phyloP scores from a whole-genome alignment of 257 asterid genomes.

The Salvia rosmarinus region DNA sequence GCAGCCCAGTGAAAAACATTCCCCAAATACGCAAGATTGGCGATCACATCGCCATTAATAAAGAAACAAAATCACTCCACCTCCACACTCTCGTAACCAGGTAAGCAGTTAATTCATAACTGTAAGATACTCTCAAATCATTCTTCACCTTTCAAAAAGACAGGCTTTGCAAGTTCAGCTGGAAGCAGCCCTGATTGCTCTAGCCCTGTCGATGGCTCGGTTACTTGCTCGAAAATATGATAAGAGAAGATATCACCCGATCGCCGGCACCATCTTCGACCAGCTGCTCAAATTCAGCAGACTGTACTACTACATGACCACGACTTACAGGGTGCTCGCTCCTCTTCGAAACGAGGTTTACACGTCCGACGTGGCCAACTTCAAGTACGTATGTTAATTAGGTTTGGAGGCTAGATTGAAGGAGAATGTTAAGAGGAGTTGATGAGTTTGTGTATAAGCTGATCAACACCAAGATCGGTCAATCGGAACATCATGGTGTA shows the following conservation, averaged over 20 bases:
- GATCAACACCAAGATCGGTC: constrained; percentile 42
- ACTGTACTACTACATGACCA: constrained; percentile 69
- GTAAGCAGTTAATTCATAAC: neutral
- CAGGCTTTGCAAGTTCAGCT: too few relatives aligned
- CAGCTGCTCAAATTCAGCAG: constrained; percentile 60
- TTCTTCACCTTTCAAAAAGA: neutral
- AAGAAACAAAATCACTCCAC: neutral
- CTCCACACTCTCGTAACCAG: neutral
- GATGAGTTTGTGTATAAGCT: constrained; percentile 53
- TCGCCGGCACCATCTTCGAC: constrained; percentile 56
- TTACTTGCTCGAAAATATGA: neutral
- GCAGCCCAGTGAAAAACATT: neutral
- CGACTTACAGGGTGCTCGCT: constrained; percentile 58
- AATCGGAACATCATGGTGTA: constrained; percentile 36
- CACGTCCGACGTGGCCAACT: constrained; percentile 61
- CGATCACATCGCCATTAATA: neutral
- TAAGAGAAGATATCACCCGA: constrained; percentile 49
- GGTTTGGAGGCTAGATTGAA: constrained; percentile 57
- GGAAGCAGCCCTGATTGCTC: too few relatives aligned
- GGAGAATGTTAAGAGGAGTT: constrained; percentile 33
- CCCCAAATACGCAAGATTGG: neutral
- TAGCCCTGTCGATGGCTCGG: too few relatives aligned
- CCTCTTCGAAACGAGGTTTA: constrained; percentile 63
- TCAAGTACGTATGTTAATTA: constrained; percentile 67
- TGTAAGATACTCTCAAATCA: neutral